These are phyloP conservation scores for Metrosideros polymorpha DNA, from an alignment of 441 rosid species.

Conservation along the genomic window DNA sequence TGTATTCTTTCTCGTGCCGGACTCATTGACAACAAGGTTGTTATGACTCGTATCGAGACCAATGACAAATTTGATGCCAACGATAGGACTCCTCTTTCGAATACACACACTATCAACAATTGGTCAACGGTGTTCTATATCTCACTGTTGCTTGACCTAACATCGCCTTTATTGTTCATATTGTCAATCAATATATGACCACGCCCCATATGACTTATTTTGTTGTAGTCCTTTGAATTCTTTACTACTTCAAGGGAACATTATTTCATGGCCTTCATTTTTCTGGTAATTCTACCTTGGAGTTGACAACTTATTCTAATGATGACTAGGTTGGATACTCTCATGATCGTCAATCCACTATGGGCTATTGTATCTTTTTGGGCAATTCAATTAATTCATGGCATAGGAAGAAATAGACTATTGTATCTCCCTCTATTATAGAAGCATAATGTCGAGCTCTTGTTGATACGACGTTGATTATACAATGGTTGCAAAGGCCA, in stretches of 20 bases:
- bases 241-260: background rate
- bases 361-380: background rate
- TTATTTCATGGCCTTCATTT: background rate
- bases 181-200: background rate
- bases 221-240: background rate
- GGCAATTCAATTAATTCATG: background rate
- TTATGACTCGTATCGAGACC: background rate
- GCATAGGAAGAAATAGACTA: background rate
- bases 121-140: fast-evolving
- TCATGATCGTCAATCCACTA: background rate
- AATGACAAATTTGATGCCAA: background rate
- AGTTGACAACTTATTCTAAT: background rate
- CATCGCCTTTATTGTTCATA: background rate
- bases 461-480: background rate
- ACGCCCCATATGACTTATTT: background rate
- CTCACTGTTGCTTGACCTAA: background rate
- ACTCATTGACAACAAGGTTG: no score
- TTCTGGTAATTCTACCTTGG: background rate
- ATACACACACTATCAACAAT: background rate
- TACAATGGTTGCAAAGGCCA: background rate
- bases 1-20: no score
- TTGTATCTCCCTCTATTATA: background rate
- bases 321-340: background rate
- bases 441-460: background rate
- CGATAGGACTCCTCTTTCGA: background rate